Percentiles rank a stretch among this genome's conserved stretches.
phyloP scores from a whole-genome alignment of 2,329 filamentous ascomycete genomes.

The Cryphonectria japonica region DNA sequence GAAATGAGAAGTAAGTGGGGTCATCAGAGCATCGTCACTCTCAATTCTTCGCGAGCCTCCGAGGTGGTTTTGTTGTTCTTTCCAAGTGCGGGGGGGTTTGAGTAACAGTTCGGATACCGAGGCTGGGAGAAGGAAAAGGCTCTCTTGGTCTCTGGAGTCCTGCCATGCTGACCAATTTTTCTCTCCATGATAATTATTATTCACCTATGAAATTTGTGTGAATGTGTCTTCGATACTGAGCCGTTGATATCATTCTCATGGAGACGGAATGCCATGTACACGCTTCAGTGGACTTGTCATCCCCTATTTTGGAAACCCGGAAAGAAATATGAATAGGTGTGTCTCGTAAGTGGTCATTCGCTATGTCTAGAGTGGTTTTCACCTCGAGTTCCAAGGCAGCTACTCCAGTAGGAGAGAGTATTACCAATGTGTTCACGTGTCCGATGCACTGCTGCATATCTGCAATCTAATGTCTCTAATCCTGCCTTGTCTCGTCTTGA shows the following conservation, averaged over 20 bases:
- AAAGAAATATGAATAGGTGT: too few species aligned
- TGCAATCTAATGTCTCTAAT: neutral
- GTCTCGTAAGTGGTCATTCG: too few species aligned
- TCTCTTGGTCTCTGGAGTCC: neutral
- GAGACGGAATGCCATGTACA: too few species aligned
- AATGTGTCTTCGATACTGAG: too few species aligned
- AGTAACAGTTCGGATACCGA: neutral
- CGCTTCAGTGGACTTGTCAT: too few species aligned
- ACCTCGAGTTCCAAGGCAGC: too few species aligned
- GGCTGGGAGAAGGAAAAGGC: neutral
- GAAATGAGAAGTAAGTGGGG: neutral
- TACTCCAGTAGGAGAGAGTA: neutral
- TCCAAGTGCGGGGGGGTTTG: neutral
- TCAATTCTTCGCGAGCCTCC: neutral
- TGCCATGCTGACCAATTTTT: neutral
- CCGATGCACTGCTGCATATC: neutral
- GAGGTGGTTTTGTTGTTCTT: neutral
- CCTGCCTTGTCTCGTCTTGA: neutral
- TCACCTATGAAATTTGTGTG: neutral
- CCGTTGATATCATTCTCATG: neutral
- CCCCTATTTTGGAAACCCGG: too few species aligned
- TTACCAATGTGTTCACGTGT: neutral
- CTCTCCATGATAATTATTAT: neutral
- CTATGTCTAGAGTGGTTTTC: too few species aligned
- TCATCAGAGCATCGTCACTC: neutral